These are phyloP conservation scores for Lyophyllum atratum DNA, from an alignment of 768 basidiomycete species.

Conservation along the genomic window DNA sequence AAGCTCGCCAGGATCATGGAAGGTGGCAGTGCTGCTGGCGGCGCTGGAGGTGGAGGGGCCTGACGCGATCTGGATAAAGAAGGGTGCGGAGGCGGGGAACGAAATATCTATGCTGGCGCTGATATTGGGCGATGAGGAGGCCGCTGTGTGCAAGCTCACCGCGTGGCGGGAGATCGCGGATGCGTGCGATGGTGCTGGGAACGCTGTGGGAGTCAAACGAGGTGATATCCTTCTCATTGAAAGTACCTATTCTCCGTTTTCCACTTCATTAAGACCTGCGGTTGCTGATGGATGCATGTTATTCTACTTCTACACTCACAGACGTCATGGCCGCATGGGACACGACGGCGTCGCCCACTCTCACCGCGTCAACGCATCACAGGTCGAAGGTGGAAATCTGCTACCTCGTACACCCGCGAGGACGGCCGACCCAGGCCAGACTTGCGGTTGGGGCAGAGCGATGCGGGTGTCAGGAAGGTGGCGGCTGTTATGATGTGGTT, in stretches of 20 bases:
- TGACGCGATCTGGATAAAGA: constrained; percentile 65
- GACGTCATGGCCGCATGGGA: constrained; percentile 57
- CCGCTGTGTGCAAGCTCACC: constrained; percentile 67
- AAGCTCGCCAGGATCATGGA: constrained; percentile 41
- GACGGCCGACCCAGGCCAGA: constrained; percentile 71
- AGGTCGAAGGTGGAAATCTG: constrained; percentile 68
- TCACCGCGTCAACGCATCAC: constrained; percentile 71
- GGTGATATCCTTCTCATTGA: constrained; percentile 75
- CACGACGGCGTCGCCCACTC: constrained; percentile 41
- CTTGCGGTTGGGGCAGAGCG: constrained; percentile 67
- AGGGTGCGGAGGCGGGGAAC: constrained; percentile 68
- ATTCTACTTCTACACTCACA: no score
- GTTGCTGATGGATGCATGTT: no score
- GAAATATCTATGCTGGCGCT: constrained; percentile 69
- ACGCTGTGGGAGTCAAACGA: constrained; percentile 50
- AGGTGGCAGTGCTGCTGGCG: constrained; percentile 62
- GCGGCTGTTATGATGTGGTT: constrained; percentile 71
- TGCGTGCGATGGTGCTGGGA: constrained; percentile 57
- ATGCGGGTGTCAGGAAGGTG: constrained; percentile 69
- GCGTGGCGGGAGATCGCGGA: constrained; percentile 82
- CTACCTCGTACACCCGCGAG: constrained; percentile 63
- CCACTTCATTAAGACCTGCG: no score
- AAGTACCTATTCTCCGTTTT: constrained; percentile 45
- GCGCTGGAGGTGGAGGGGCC: constrained; percentile 80
- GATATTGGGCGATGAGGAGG: constrained; percentile 74